Base-by-base conservation (phyloP, 2,329 filamentous ascomycete genomes). In the Epichloe bromicola region DNA sequence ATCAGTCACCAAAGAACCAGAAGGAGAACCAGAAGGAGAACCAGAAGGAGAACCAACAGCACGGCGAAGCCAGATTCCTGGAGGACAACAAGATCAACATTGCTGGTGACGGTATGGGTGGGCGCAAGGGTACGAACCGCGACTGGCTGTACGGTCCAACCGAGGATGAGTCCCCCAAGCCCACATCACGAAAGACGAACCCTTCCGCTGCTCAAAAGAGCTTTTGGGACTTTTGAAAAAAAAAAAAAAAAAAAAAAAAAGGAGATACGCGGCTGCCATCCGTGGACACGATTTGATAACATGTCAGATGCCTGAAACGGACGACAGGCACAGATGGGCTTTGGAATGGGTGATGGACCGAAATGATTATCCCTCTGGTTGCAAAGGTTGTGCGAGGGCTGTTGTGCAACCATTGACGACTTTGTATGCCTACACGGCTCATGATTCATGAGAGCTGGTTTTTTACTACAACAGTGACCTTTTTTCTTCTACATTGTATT, bases 71-170 rank as follows among this genome's bases (percentile, higher is more conserved):
- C 48, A 71, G 74, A 26, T 70, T 71, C n/a, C 67, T 73, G 54
- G 65, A 69, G 39, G 61, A 66, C 51, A 57, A 57, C 14, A 56
- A 62, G 44, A 67, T 67, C 44, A 70, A 67, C 48, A 78, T 78
- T 53, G 74, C 69, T 2, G 80, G 80, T 38, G 78, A 84, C 58
- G 83, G 83, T 49, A 85, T 85, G 82, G 82, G 82, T 43, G 77
- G 78, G 40, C 70, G 71, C 55, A 78, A 74, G 63, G 76, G 74
- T 43, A 70, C 72, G 40, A 69, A 74, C 47, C 70, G 76, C 50
- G 65, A 72, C 59, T 85, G 81, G 80, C 70, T 79, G 6, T 77
- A 80, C 53, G 75, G 75, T 17, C 75, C 73, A 42, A 73, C 73
- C 33, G 73, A 74, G 23, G 68, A 72, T 52, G 67, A 72, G 49